A percentile compares a stretch with the other conserved stretches of the same genome.
These are phyloP conservation scores for Sugiyamaella paludigena DNA, from an alignment of 1,139 yeast species.

Conservation along the genomic window DNA sequence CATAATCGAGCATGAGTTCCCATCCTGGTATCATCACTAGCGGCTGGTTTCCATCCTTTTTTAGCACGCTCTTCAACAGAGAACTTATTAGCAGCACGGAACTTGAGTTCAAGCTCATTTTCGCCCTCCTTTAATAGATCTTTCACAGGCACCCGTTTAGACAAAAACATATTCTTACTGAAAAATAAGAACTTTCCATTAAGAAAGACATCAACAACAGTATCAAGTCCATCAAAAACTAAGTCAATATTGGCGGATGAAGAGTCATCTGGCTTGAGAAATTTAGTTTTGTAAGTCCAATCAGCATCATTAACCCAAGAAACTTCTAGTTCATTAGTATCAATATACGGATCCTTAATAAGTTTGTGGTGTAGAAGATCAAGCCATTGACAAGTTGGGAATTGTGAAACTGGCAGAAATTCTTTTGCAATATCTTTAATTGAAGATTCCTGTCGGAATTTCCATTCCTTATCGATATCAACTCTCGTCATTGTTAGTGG, in stretches of 20 bases:
- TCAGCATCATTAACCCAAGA: constrained; percentile 48
- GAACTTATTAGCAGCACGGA: constrained; percentile 14
- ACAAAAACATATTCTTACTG: constrained; percentile 44
- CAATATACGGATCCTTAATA: constrained; percentile 31
- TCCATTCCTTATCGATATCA: not conserved
- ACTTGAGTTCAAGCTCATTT: constrained; percentile 31
- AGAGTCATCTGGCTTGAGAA: constrained; percentile 41
- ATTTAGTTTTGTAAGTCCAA: constrained; percentile 38
- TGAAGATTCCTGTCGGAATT: constrained; percentile 6
- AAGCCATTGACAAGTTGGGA: constrained; percentile 5
- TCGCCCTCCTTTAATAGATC: constrained; percentile 19
- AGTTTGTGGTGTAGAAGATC: constrained; percentile 40
- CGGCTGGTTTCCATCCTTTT: too few relatives aligned
- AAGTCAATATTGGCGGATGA: constrained; percentile 7
- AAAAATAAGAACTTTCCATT: constrained; percentile 38
- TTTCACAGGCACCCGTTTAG: constrained; percentile 28
- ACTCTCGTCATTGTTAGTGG: too few relatives aligned
- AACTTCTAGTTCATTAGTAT: constrained; percentile 40
- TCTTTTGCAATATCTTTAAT: constrained; percentile 4
- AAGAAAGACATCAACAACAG: constrained; percentile 43
- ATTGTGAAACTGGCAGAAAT: not conserved
- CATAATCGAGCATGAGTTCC: constrained; percentile 9
- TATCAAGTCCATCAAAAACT: constrained; percentile 45
- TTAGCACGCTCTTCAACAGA: constrained; percentile 14
- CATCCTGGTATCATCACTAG: too few relatives aligned